Base-by-base conservation (phyloP, 768 basidiomycete species). In the Tricholoma sp. region DNA sequence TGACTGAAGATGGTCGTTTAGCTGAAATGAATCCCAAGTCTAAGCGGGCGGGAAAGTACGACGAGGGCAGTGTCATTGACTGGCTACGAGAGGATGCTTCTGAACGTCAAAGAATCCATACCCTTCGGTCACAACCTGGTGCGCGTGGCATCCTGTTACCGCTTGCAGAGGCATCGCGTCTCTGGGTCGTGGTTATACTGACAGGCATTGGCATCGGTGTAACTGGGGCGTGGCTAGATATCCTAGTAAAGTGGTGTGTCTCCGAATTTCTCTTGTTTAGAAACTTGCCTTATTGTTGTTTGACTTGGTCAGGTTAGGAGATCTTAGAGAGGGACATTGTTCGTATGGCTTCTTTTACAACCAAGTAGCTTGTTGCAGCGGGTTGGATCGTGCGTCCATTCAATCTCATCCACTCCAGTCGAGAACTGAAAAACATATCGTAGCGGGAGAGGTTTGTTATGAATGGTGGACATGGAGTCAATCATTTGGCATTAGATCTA, bases 381-480 rank as follows among this genome's bases (percentile, higher is more conserved):
- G 85, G 33, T 66, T 88, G 33, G 83, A 85, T 65, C 73, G 82
- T 83, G 63, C 58, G 80, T 75, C 36, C 32, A 36, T 51, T 39
- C 48, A n/a, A 47, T 41, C 51, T 57, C 31, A 45, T 56, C 24
- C 28, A 31, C n/a, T 15, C 5, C 31, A 52, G 18, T 33, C 32
- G 42, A 12, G 37, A 33, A 32, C 39, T 45, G 37, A 65, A 42
- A 55, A 51, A 47, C 48, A 44, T 24, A 55, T 50, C 52, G 45
- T 61, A 88, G 86, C 85, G 39, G 86, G 87, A 34, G 84, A 88
- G 61, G 64, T 82, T 17, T 89, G 88, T 66, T 68, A 65, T 29
- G 82, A 84, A 53, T 89, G 88, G 88, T 68, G 77, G 58, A 81
- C 80, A 8, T 89, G 88, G 88, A 83, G 85, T 59, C 74, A 83